phyloP scores from a whole-genome alignment of 441 rosid genomes.

The Dalechampia spathulata region DNA sequence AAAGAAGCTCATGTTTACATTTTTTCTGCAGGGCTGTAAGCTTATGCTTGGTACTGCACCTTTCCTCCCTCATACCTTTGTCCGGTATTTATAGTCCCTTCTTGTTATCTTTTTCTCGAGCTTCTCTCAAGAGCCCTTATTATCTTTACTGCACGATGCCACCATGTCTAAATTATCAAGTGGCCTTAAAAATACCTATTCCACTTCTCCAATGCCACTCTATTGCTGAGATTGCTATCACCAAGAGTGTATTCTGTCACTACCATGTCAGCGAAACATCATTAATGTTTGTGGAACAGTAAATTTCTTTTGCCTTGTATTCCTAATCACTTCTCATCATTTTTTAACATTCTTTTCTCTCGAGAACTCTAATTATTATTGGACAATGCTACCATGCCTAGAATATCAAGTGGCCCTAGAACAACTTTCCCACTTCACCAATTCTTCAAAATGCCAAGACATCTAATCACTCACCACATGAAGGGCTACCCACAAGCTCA shows the following conservation, averaged over 20 bases:
- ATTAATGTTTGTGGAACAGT: too few species aligned
- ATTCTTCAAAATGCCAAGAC: background rate
- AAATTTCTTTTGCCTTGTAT: too few species aligned
- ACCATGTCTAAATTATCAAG: background rate
- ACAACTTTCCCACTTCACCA: too few species aligned
- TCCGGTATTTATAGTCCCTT: background rate
- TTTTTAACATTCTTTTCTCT: too few species aligned
- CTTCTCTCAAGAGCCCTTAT: background rate
- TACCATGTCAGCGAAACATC: too few species aligned
- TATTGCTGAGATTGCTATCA: too few species aligned
- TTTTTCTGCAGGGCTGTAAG: background rate
- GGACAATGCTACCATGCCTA: too few species aligned
- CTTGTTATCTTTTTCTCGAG: background rate
- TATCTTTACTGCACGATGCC: background rate
- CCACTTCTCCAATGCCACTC: too few species aligned
- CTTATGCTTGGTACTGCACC: background rate
- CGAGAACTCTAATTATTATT: too few species aligned
- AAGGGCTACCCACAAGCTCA: constrained; percentile 2
- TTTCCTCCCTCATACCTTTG: background rate
- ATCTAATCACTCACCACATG: background rate
- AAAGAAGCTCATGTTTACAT: background rate
- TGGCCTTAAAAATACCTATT: background rate
- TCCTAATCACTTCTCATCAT: too few species aligned
- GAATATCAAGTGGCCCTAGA: too few species aligned
- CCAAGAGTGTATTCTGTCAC: too few species aligned